phyloP scores from a whole-genome alignment of 2,329 filamentous ascomycete species.

The Aspergillus phoenicis region DNA sequence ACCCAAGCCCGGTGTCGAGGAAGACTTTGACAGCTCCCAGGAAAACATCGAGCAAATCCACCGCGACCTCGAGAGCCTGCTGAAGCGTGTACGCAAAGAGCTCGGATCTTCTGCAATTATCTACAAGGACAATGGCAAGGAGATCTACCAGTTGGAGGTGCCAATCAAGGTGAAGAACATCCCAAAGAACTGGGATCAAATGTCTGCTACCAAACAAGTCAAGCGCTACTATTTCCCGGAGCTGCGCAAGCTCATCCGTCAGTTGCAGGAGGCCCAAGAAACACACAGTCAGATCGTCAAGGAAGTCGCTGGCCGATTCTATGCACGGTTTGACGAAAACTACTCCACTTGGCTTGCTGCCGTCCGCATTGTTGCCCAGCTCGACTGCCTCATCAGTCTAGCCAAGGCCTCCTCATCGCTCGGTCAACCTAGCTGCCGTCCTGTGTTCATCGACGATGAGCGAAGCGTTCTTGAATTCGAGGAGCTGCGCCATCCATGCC shows the following conservation, averaged over 20 bases:
- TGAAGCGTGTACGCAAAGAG: conserved; percentile 71
- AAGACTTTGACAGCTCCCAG: conserved; percentile 86
- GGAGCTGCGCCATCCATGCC: conserved; percentile 92
- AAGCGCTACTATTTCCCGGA: conserved; percentile 94
- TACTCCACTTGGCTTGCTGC: conserved; percentile 84
- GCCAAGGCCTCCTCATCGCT: conserved; percentile 84
- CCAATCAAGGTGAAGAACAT: conserved; percentile 80
- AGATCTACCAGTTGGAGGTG: conserved; percentile 93
- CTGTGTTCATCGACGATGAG: conserved; percentile 81
- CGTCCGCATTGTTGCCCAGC: conserved; percentile 85
- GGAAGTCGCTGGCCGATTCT: conserved; percentile 81
- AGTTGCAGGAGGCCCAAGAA: conserved; percentile 91
- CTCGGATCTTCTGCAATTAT: conserved; percentile 73
- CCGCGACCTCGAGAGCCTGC: conserved; percentile 67
- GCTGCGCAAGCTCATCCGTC: conserved; percentile 76
- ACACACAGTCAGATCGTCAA: conserved; percentile 89
- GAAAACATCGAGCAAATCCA: conserved; percentile 76
- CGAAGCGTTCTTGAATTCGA: conserved; percentile 88
- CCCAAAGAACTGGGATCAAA: conserved; percentile 87
- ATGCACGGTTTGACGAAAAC: conserved; percentile 81
- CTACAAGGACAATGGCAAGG: conserved; percentile 87
- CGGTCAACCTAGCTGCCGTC: conserved; percentile 84
- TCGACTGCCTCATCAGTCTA: conserved; percentile 92
- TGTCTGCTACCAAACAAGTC: conserved; percentile 88
- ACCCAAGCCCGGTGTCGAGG: conserved; percentile 82